Evolutionary conservation across 2,329 filamentous ascomycete species (phyloP).

Genomic region (Elsinoe arachidis): DNA sequence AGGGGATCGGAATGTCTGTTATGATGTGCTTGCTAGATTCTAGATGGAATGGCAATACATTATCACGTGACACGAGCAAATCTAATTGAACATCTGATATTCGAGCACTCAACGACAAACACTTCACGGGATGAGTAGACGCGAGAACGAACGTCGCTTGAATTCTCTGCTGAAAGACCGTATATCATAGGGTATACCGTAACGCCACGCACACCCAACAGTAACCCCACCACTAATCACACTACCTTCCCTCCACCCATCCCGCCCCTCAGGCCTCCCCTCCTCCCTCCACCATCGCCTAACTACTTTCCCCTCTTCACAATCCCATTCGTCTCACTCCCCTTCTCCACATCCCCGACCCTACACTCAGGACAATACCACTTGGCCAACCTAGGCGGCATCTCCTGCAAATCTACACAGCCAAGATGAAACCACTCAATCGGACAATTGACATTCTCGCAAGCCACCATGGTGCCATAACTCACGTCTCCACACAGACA

Average conservation of each 20-base stretch:
- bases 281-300: neutral
- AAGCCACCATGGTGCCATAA: conserved; percentile 75
- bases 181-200: neutral
- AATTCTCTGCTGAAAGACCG: neutral
- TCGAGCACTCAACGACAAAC: neutral
- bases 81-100: too few relatives aligned
- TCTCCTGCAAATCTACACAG: conserved; percentile 61
- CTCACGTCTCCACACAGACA: conserved; percentile 73
- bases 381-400: conserved; percentile 64
- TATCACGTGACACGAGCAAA: too few relatives aligned
- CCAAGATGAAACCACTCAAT: conserved; percentile 74
- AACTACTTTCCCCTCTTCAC: conserved; percentile 15
- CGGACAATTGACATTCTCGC: conserved; percentile 41
- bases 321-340: conserved; percentile 24
- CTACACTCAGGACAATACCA: conserved; percentile 80
- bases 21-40: neutral
- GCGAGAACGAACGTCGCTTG: too few relatives aligned
- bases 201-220: neutral
- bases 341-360: conserved; percentile 35
- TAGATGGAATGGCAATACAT: too few relatives aligned
- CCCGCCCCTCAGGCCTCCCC: neutral
- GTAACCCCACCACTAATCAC: neutral
- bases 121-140: neutral
- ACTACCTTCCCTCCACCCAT: neutral
- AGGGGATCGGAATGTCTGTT: too few relatives aligned